phyloP scores from a whole-genome alignment of 2,329 filamentous ascomycete species.

The Exophiala sp. region DNA sequence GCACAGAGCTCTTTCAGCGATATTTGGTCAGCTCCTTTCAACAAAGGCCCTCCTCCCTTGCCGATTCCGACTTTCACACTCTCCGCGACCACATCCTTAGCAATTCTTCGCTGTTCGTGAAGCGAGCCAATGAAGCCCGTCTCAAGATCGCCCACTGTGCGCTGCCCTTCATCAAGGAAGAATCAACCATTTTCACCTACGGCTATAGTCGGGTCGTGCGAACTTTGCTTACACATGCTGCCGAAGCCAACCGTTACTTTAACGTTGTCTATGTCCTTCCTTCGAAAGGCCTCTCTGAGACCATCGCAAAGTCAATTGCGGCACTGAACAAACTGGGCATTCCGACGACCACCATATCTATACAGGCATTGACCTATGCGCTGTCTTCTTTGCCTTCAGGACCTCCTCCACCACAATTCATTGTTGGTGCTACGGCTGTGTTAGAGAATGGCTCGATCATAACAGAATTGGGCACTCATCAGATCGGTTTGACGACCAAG shows the following conservation, averaged over 20 bases:
- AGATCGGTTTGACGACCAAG: conserved; percentile 78
- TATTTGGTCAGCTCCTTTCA: conserved; percentile 77
- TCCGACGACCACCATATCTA: conserved; percentile 19
- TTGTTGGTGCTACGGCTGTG: conserved; percentile 74
- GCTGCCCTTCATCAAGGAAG: conserved; percentile 72
- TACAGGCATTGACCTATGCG: conserved; percentile 19
- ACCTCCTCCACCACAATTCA: conserved; percentile 45
- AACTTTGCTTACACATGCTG: conserved; percentile 61
- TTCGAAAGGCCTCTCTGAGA: conserved; percentile 8
- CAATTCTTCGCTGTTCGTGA: conserved; percentile 83
- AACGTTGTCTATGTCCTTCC: conserved; percentile 73
- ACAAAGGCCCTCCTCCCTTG: conserved; percentile 45
- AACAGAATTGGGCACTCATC: conserved; percentile 78
- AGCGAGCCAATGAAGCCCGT: conserved; percentile 71
- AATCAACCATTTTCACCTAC: conserved; percentile 80
- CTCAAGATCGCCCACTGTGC: conserved; percentile 79
- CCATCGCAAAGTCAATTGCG: conserved; percentile 3
- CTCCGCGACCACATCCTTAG: conserved; percentile 78
- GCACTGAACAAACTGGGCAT: conserved; percentile 19
- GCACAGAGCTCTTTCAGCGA: conserved; percentile 91
- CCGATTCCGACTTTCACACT: conserved; percentile 68
- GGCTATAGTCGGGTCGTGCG: conserved; percentile 83
- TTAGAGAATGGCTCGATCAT: conserved; percentile 93
- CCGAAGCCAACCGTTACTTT: conserved; percentile 62
- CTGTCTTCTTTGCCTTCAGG: conserved; percentile 16